Evolutionary conservation across 2,329 filamentous ascomycete genomes (phyloP), one percentile per base, ranked within the genome.

Genomic region (Clarireedia monteithiana): DNA sequence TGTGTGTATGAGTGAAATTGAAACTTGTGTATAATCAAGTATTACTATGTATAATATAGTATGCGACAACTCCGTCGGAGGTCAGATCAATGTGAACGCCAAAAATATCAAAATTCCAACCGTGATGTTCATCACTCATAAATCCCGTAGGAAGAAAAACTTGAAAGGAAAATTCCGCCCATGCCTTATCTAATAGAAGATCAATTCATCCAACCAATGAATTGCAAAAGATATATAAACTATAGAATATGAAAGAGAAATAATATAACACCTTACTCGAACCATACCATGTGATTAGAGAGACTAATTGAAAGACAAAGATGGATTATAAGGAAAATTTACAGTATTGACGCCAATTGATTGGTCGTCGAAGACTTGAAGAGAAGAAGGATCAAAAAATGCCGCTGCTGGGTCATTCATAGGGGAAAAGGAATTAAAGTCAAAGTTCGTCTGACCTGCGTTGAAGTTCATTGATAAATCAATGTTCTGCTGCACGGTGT

Each of bases 391-490:
- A 49, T 64, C 55, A 48, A 55, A 60, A 57, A 65, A 62, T 55
- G 59, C 58, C 57, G 60, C 40, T 40, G 48, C 42, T 44, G 45
- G 53, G 52, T 63, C 61, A 60, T 62, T 62, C 58, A 50, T 36
- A 9, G 45, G 23, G 47, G 54, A 57, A 53, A 53, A 48, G 15
- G 49, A 46, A 51, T 56, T 45, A 27, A 51, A 52, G 55, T 62
- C 50, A 60, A 66, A 63, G 34, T 48, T 57, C 46, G 57, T 60
- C 58, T 64, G 63, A 61, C 56, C 57, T 15, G 58, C 55, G 23
- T 49, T 40, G 51, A 50, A 57, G 50, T 63, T 61, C 62, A 65
- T 62, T 59, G 62, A 57, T 48, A 58, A 42, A 52, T 62, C 59
- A 61, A 63, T 64, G 57, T 45, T 50, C 50, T 62, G 62, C 51